Evolutionary conservation across 257 asterid species (phyloP).

Genomic region (Lycium barbarum): DNA sequence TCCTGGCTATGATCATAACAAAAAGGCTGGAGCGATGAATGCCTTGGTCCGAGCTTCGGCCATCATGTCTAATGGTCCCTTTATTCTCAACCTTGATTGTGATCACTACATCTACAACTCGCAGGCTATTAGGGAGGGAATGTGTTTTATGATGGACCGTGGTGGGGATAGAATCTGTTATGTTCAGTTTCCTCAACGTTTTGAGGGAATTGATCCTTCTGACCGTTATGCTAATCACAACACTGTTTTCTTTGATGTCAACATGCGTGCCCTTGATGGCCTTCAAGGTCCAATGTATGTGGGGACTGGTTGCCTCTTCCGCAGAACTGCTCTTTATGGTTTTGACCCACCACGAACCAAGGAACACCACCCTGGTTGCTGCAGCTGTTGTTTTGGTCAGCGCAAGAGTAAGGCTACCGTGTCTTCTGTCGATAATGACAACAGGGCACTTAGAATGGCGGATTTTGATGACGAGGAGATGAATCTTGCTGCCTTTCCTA

Average conservation of each 20-base stretch:
- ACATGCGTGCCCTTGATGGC: slow-evolving; percentile 91
- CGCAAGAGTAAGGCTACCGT: slow-evolving; percentile 51
- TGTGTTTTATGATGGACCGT: slow-evolving; percentile 91
- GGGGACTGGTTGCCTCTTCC: slow-evolving; percentile 88
- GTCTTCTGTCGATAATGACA: slow-evolving; percentile 55
- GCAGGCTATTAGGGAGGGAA: slow-evolving; percentile 78
- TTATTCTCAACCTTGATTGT: slow-evolving; percentile 86
- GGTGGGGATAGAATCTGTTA: slow-evolving; percentile 87
- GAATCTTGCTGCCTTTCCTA: slow-evolving; percentile 74
- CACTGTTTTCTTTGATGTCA: slow-evolving; percentile 85
- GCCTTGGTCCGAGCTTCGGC: slow-evolving; percentile 91
- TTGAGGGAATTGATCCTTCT: slow-evolving; percentile 89
- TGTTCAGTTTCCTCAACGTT: slow-evolving; percentile 84
- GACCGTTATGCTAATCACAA: slow-evolving; percentile 90
- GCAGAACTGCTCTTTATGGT: slow-evolving; percentile 83
- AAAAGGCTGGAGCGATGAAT: slow-evolving; percentile 96
- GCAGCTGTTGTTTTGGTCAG: slow-evolving; percentile 65
- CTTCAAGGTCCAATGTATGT: slow-evolving; percentile 89
- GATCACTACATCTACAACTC: slow-evolving; percentile 94
- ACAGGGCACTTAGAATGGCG: slow-evolving; percentile 69
- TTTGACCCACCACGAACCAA: slow-evolving; percentile 84
- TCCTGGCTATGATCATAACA: slow-evolving; percentile 91
- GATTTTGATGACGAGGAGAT: slow-evolving; percentile 72
- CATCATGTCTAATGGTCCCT: slow-evolving; percentile 90
- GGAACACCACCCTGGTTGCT: slow-evolving; percentile 68